Percentiles rank a stretch among this genome's conserved stretches.
Evolutionary conservation across 441 rosid species (phyloP).

Genomic region (Pelargonium fulgidum): DNA sequence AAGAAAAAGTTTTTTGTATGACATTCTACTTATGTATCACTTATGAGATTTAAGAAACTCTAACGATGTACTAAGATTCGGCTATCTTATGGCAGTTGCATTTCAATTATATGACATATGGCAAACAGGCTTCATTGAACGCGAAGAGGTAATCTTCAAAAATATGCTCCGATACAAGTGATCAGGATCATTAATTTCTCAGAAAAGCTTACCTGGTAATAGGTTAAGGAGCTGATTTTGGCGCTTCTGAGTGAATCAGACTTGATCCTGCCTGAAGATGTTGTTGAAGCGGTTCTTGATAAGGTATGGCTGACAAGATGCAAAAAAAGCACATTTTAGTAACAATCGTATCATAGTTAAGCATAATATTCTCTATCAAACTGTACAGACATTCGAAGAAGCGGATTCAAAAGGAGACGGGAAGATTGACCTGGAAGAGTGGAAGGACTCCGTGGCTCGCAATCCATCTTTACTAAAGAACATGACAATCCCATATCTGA

Average conservation of each 20-base stretch:
- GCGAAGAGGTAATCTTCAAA: constrained; percentile 28
- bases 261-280: constrained; percentile 34
- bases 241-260: constrained; percentile 39
- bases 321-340: background rate
- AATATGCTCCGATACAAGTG: background rate
- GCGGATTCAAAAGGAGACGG: constrained; percentile 42
- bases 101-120: constrained; percentile 35
- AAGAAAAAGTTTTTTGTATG: constrained; percentile 50
- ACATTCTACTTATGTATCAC: constrained; percentile 1
- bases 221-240: constrained; percentile 39
- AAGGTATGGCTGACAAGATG: constrained; percentile 25
- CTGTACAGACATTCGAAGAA: constrained; percentile 38
- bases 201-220: background rate
- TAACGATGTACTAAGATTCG: background rate
- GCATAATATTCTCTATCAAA: background rate
- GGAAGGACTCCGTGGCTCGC: constrained; percentile 30
- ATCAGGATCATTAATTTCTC: background rate
- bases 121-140: constrained; percentile 44
- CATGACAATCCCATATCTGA: constrained; percentile 46
- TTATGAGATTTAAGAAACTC: background rate
- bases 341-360: background rate
- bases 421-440: constrained; percentile 39
- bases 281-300: constrained; percentile 30
- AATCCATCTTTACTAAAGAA: constrained; percentile 37
- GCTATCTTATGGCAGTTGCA: constrained; percentile 28